phyloP scores from a whole-genome alignment of 116 monocot species.

The Phalaenopsis hybrid region DNA sequence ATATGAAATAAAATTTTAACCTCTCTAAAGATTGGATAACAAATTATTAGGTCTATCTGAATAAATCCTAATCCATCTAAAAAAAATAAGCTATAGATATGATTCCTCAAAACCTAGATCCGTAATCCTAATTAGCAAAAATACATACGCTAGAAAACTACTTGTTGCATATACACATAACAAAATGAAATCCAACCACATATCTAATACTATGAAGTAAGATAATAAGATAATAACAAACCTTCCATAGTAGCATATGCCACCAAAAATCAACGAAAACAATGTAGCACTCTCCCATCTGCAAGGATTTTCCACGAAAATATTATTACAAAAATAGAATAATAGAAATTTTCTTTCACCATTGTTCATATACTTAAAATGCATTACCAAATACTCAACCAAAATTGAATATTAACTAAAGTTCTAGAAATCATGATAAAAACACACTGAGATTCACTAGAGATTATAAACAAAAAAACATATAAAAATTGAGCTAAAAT shows the following conservation, averaged over 20 bases:
- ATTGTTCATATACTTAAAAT: neutral
- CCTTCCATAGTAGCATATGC: conserved; percentile 99
- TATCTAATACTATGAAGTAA: neutral
- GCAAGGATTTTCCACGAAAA: conserved; percentile 9
- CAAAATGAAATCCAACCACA: neutral
- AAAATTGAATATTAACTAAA: no score
- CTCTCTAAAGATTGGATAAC: neutral
- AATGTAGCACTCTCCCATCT: conserved; percentile 90
- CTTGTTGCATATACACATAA: no score
- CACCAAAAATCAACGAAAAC: conserved; percentile 72
- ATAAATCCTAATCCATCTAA: conserved; percentile 1
- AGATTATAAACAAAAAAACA: no score
- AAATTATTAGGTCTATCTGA: neutral
- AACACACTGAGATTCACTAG: no score
- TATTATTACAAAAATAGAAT: conserved; percentile 2
- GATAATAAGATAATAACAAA: conserved; percentile 21
- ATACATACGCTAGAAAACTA: no score
- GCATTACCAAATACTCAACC: neutral
- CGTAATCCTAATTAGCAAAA: no score
- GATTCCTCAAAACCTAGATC: no score
- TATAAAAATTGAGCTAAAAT: no score
- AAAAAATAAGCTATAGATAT: neutral
- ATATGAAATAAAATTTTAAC: neutral
- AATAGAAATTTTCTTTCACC: neutral
- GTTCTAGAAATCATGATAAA: no score